Evolutionary conservation across 352 stramenopile genomes (phyloP).

Genomic region (Pythium phragmitis): DNA sequence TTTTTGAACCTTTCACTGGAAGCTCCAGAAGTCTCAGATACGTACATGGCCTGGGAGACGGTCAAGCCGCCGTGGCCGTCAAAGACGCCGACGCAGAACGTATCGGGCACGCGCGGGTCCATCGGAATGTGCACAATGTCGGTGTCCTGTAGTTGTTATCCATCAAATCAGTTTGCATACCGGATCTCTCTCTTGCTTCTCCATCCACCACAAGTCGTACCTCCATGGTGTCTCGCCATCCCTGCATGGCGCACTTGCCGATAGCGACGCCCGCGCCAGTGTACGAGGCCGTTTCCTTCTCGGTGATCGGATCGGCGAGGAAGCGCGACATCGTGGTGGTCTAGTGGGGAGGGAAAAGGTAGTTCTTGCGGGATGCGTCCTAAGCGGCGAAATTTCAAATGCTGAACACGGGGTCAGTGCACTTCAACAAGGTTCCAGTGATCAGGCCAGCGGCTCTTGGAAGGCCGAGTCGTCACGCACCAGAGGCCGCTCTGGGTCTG

Average conservation of each 20-base stretch:
- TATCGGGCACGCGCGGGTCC: slow-evolving; percentile 51
- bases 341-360: neutral
- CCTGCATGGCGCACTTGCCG: slow-evolving; percentile 76
- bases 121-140: slow-evolving; percentile 74
- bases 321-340: slow-evolving; percentile 70
- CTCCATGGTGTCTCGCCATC: slow-evolving; percentile 87
- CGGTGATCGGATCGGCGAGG: slow-evolving; percentile 76
- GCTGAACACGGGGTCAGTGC: neutral
- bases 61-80: slow-evolving; percentile 75
- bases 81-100: slow-evolving; percentile 76
- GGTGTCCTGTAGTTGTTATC: slow-evolving; percentile 43
- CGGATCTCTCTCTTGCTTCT: neutral
- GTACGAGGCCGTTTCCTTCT: slow-evolving; percentile 59
- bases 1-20: neutral
- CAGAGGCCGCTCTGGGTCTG: slow-evolving; percentile 11
- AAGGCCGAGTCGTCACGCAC: slow-evolving; percentile 7
- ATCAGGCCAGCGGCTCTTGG: neutral
- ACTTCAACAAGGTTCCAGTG: neutral
- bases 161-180: neutral
- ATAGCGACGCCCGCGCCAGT: slow-evolving; percentile 51
- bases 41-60: slow-evolving; percentile 73
- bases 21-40: neutral
- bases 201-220: slow-evolving; percentile 21
- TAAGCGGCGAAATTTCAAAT: slow-evolving; percentile 5
- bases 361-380: neutral